Base-by-base conservation (phyloP, 306 rosid genomes). In the Castanospermum australe region DNA sequence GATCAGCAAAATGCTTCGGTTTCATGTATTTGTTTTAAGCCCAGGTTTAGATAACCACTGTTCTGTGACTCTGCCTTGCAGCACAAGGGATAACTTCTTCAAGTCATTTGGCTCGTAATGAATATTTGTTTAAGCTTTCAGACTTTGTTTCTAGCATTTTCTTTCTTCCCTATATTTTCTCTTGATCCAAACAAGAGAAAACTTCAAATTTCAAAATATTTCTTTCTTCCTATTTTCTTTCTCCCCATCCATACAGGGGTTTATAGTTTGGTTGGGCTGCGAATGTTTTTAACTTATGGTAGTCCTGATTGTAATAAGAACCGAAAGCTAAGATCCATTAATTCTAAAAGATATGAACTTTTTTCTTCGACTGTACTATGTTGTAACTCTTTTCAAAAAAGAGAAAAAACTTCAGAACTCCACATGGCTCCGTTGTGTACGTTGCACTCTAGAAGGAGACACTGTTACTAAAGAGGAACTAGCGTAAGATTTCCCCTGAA, bases 21-120 rank as follows among this genome's bases (percentile, higher is more conserved):
- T 72, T 90, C 96, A 1, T 92, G 93, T 35, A 83, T 76, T 78
- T 94, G 96, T 61, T 94, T 93, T 20, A 89, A 81, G 72, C 63
- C 87, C 22, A 82, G 75, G 75, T 81, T 81, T 59, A 15, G 36
- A 14, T 52, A 36, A 6, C 22, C 3, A 4, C 8, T 50, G 13
- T 17, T 50, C 35, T 69, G 22, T 71, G 67, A 36, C 1, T 71
- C 28, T 42, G 36, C 35, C 44, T 44, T 74, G 22, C 44, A 35
- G 71, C 76, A 67, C 8, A 64, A 8, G 51, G 63, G 38, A 59
- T 78, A 28, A 48, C 42, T 78, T 22, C 66, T 55, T 47, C 54
- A 61, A 28, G 2, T 28, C 32, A 28, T 28, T 28, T 28, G 14
- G 14, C n/a, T 1, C 15, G 4, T 35, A 7, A n/a, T 71, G 22